Conservation (phyloP, 2,329 filamentous ascomycete genomes). For the Aspergillus transmontanensis region DNA sequence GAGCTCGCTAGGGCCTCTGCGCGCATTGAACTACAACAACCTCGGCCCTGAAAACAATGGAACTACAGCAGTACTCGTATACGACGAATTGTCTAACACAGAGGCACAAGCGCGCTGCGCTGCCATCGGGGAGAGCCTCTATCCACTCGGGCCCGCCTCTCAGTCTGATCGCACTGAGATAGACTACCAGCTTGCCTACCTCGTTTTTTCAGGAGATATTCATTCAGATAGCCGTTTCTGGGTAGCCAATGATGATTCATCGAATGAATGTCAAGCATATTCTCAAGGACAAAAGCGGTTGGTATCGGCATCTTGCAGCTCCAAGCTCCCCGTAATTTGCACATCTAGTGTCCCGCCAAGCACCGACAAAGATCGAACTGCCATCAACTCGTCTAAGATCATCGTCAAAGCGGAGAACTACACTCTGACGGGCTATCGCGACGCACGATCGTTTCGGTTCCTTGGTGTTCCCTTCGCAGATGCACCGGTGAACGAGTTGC, state of each 20-base stretch:
- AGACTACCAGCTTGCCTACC: constrained; percentile 29
- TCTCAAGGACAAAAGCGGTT: constrained; percentile 16
- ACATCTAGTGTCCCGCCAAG: constrained; percentile 25
- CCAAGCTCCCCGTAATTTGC: constrained; percentile 23
- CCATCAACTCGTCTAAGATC: constrained; percentile 23
- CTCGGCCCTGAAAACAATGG: constrained; percentile 28
- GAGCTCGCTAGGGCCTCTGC: constrained; percentile 22
- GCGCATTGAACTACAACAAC: constrained; percentile 29
- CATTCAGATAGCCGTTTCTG: constrained; percentile 17
- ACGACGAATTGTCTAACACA: constrained; percentile 14
- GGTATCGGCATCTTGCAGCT: constrained; percentile 16
- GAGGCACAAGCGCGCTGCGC: constrained; percentile 21
- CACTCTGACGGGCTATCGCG: constrained; percentile 29
- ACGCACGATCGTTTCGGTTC: constrained; percentile 40
- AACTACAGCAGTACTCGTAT: constrained; percentile 24
- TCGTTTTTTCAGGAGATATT: constrained; percentile 20
- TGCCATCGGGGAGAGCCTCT: constrained; percentile 27
- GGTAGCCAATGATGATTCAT: constrained; percentile 12
- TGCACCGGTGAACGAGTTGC: constrained; percentile 46
- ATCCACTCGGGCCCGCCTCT: constrained; percentile 13
- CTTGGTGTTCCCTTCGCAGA: constrained; percentile 52
- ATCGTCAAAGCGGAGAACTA: constrained; percentile 18
- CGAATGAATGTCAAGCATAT: constrained; percentile 20
- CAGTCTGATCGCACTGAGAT: constrained; percentile 20
- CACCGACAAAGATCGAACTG: constrained; percentile 18